These are phyloP conservation scores for Houttuynia cordata DNA, from an alignment of 164 flowering plant genomes.

Conservation along the genomic window DNA sequence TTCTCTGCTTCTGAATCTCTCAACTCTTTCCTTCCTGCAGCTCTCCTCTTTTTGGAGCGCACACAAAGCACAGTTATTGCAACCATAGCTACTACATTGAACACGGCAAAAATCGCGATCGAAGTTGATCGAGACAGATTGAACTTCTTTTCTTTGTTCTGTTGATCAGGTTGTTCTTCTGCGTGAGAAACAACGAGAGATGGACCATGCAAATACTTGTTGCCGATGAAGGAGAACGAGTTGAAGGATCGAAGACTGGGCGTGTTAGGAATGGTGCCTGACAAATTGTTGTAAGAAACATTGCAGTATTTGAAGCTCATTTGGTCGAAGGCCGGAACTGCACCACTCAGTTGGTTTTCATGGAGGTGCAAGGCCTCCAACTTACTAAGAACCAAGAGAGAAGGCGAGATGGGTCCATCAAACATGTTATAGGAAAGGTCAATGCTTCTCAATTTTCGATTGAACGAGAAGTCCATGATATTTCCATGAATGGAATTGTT, in stretches of 20 bases:
- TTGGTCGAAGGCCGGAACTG: neutral
- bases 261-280: neutral
- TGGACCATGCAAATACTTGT: neutral
- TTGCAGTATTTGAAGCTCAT: neutral
- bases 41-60: conserved; percentile 20
- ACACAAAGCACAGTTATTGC: conserved; percentile 19
- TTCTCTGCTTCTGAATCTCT: conserved; percentile 2
- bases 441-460: neutral
- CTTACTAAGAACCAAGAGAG: neutral
- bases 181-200: neutral
- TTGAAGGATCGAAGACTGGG: neutral
- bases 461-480: neutral
- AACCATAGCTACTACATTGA: conserved; percentile 20
- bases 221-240: neutral
- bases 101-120: conserved; percentile 10
- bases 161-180: neutral
- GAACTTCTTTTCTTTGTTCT: conserved; percentile 2
- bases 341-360: neutral
- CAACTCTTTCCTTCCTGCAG: conserved; percentile 9
- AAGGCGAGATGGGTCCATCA: neutral
- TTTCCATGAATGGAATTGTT: neutral
- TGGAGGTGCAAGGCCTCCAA: neutral
- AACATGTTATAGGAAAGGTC: neutral
- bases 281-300: neutral
- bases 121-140: neutral